Evolutionary conservation across 768 basidiomycete species (phyloP).

Genomic region (Rhodosporidiobolus sp.): DNA sequence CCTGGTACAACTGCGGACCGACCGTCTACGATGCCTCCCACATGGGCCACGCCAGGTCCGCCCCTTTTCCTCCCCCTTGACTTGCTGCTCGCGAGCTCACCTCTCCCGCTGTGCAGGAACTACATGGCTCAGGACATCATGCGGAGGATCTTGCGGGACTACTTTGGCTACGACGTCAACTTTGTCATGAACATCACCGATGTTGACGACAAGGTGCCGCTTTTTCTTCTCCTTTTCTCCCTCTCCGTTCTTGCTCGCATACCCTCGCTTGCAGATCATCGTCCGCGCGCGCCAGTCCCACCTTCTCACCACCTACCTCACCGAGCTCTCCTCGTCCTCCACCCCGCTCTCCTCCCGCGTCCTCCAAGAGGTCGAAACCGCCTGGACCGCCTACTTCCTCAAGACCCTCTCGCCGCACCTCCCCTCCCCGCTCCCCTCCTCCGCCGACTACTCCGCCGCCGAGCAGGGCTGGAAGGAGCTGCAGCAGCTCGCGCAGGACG

Average conservation of each 20-base stretch:
- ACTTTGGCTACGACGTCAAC: constrained; percentile 95
- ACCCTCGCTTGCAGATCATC: constrained; percentile 67
- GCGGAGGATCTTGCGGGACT: constrained; percentile 83
- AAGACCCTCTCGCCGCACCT: constrained; percentile 39
- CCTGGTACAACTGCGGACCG: constrained; percentile 99
- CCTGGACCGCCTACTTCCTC: constrained; percentile 42
- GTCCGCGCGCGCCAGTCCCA: constrained; percentile 69
- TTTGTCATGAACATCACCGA: constrained; percentile 99
- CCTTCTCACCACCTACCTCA: constrained; percentile 49
- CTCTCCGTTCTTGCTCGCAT: not conserved
- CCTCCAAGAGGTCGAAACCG: constrained; percentile 32
- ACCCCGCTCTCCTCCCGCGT: constrained; percentile 27
- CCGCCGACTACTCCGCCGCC: constrained; percentile 2
- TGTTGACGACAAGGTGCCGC: constrained; percentile 90
- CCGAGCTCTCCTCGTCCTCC: constrained; percentile 18
- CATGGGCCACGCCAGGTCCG: constrained; percentile 95
- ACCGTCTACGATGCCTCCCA: constrained; percentile 98
- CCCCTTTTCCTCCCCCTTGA: not conserved
- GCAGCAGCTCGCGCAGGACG: constrained; percentile 54
- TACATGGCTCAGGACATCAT: constrained; percentile 94
- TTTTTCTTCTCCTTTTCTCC: not conserved
- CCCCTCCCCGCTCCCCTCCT: constrained; percentile 21
- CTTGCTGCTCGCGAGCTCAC: not conserved
- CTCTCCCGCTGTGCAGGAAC: constrained; percentile 59
- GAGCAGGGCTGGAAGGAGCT: constrained; percentile 59